phyloP scores from a whole-genome alignment of 306 rosid species.

The Vicia sativa region DNA sequence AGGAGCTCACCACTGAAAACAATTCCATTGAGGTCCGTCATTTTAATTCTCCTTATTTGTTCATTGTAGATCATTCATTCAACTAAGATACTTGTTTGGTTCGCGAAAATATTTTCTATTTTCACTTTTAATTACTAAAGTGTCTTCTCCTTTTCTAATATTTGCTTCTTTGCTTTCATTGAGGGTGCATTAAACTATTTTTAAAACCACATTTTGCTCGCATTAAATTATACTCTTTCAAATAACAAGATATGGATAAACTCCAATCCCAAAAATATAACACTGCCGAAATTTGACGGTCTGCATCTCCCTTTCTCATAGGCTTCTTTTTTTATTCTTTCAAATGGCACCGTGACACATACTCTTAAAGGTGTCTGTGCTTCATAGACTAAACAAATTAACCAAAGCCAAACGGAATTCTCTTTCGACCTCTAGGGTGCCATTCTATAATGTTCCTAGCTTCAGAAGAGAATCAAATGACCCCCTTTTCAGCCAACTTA shows the following conservation, averaged over 20 bases:
- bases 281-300: no score
- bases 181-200: no score
- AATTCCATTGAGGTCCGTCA: slow-evolving; percentile 46
- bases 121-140: background rate
- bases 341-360: no score
- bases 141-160: background rate
- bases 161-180: background rate
- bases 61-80: slow-evolving; percentile 11
- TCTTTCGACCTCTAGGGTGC: background rate
- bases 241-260: no score
- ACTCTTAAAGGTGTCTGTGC: no score
- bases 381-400: background rate
- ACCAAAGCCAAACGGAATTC: background rate
- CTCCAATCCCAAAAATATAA: no score
- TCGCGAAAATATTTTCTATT: background rate
- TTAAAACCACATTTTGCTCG: no score
- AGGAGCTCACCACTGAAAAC: slow-evolving; percentile 41
- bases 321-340: no score
- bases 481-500: no score
- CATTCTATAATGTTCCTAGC: background rate
- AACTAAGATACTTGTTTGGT: background rate
- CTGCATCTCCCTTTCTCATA: no score
- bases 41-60: slow-evolving; percentile 35
- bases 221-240: no score
- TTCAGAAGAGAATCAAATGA: no score